Percentiles rank a stretch among this genome's conserved stretches.
Evolutionary conservation across 2,329 filamentous ascomycete genomes (phyloP).

Genomic region (Dissoconium aciculare): DNA sequence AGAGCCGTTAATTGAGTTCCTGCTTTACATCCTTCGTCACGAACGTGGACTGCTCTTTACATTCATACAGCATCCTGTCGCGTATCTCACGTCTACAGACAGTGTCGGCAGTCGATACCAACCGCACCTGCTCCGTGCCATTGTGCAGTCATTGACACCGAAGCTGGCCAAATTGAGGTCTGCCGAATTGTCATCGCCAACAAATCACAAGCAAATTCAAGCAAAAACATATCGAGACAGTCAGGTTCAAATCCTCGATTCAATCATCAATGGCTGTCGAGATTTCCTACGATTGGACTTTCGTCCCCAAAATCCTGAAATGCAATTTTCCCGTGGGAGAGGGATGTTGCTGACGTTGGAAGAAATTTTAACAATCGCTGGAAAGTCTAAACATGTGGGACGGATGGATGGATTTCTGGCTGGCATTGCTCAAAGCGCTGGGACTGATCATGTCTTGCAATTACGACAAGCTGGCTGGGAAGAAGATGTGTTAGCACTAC

Average conservation of each 20-base stretch:
- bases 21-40: conserved; percentile 22
- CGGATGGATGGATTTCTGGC: conserved; percentile 17
- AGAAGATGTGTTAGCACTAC: conserved; percentile 24
- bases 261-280: conserved; percentile 13
- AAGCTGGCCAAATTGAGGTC: conserved; percentile 21
- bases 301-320: conserved; percentile 7
- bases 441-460: conserved; percentile 18
- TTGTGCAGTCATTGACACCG: conserved; percentile 21
- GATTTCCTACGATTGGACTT: conserved; percentile 15
- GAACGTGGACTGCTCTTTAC: conserved; percentile 21
- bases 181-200: conserved; percentile 14
- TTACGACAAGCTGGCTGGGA: conserved; percentile 23
- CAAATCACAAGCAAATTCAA: conserved; percentile 27
- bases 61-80: conserved; percentile 15
- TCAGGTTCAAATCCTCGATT: conserved; percentile 23
- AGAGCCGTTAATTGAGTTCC: conserved; percentile 22
- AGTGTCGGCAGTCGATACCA: conserved; percentile 19
- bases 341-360: neutral
- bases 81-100: conserved; percentile 14
- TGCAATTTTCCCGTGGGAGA: neutral
- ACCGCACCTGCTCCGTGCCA: conserved; percentile 22
- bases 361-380: neutral
- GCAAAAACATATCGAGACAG: conserved; percentile 31
- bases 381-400: neutral
- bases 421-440: conserved; percentile 20